Conservation (phyloP, 345 rosid genomes). For the Ceriops decandra region DNA sequence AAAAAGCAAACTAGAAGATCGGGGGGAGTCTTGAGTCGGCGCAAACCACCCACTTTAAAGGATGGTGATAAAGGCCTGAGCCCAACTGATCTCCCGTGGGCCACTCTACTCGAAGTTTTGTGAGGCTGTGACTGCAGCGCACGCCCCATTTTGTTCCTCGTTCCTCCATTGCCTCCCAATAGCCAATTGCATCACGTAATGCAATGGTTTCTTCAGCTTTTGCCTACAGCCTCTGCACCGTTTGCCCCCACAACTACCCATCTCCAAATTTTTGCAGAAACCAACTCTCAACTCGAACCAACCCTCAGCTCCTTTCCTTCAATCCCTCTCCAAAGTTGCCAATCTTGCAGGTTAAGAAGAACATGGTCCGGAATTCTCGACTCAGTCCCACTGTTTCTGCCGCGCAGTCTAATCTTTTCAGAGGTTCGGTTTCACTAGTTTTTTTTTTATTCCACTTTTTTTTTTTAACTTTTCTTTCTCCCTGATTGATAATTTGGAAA, state of each 20-base stretch:
- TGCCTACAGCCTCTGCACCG: constrained; percentile 15
- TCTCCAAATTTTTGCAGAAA: constrained; percentile 20
- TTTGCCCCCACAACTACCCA: constrained; percentile 12
- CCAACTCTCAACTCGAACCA: constrained; percentile 25
- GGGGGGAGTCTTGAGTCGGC: too few relatives aligned
- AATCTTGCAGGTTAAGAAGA: constrained; percentile 18
- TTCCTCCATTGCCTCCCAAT: too few relatives aligned
- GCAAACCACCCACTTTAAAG: too few relatives aligned
- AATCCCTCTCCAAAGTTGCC: constrained; percentile 26
- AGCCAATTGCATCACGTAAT: too few relatives aligned
- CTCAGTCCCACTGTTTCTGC: constrained; percentile 33
- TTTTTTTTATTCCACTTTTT: background rate
- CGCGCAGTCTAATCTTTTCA: constrained; percentile 46
- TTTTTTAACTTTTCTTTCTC: background rate
- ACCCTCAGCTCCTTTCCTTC: constrained; percentile 25
- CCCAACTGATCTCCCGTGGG: too few relatives aligned
- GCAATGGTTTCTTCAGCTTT: constrained; percentile 25
- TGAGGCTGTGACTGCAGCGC: too few relatives aligned
- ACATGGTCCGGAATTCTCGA: constrained; percentile 23
- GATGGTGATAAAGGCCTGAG: too few relatives aligned
- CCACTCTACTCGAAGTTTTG: too few relatives aligned
- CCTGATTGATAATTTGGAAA: background rate
- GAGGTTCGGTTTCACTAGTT: constrained; percentile 30
- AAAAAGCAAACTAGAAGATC: too few relatives aligned
- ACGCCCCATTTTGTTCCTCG: too few relatives aligned